These are phyloP conservation scores for Zymoseptoria brevis DNA, from an alignment of 2,329 filamentous ascomycete species.

Conservation along the genomic window DNA sequence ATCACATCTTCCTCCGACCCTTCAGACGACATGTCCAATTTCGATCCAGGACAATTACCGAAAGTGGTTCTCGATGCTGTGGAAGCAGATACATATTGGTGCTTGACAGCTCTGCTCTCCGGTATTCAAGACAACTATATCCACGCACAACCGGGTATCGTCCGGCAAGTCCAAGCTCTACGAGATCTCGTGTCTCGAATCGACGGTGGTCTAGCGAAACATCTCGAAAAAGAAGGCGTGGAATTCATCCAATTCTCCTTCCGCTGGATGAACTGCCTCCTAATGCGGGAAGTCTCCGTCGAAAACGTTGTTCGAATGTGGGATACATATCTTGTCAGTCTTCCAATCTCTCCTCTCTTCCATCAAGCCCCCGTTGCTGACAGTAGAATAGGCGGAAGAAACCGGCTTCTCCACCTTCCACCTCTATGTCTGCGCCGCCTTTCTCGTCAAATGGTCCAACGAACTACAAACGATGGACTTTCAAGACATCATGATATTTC, in stretches of 20 bases:
- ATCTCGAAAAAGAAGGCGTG: slow-evolving; percentile 82
- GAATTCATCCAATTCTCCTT: slow-evolving; percentile 99
- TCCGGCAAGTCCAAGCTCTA: slow-evolving; percentile 81
- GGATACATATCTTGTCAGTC: slow-evolving; percentile 91
- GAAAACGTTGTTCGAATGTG: slow-evolving; percentile 98
- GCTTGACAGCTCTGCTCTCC: slow-evolving; percentile 92
- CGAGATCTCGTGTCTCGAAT: slow-evolving; percentile 87
- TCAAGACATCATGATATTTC: slow-evolving; percentile 98
- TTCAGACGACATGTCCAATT: slow-evolving; percentile 74
- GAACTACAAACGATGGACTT: slow-evolving; percentile 97
- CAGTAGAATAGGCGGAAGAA: slow-evolving; percentile 70
- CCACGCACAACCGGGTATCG: slow-evolving; percentile 92
- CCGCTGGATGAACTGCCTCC: slow-evolving; percentile 97
- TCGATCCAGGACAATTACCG: slow-evolving; percentile 93
- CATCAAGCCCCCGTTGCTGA: slow-evolving; percentile 2
- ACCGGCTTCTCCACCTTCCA: slow-evolving; percentile 98
- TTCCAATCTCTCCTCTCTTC: neutral
- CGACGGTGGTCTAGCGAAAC: slow-evolving; percentile 72
- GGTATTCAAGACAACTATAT: slow-evolving; percentile 99
- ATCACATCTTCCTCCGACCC: slow-evolving; percentile 77
- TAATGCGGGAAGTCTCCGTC: slow-evolving; percentile 96
- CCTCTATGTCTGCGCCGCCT: slow-evolving; percentile 94
- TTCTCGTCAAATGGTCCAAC: slow-evolving; percentile 96
- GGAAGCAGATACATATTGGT: slow-evolving; percentile 98
- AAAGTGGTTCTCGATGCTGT: slow-evolving; percentile 88